These are phyloP conservation scores for Camelina neglecta DNA, from an alignment of 345 rosid species.

Conservation along the genomic window DNA sequence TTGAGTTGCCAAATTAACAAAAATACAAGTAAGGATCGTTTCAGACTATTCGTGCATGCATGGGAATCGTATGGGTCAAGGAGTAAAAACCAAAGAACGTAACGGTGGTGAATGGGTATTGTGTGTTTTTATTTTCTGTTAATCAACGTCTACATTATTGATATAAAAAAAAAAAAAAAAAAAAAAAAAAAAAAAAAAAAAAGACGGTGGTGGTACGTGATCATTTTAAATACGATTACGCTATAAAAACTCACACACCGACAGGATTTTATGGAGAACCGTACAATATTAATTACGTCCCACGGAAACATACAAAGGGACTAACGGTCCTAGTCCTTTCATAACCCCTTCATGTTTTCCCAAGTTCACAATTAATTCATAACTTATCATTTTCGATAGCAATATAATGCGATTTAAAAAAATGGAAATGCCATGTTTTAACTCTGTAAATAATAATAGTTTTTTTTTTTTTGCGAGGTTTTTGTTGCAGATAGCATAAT, in stretches of 20 bases:
- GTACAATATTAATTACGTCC: constrained; percentile 26
- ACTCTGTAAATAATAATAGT: too few species aligned
- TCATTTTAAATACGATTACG: constrained; percentile 12
- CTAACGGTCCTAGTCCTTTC: constrained; percentile 9
- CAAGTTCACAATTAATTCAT: not conserved
- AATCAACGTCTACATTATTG: not conserved
- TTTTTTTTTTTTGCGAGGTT: too few species aligned
- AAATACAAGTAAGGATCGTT: not conserved
- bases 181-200: too few species aligned
- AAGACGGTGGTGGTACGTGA: constrained; percentile 39
- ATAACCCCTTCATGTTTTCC: constrained; percentile 6
- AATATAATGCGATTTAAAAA: too few species aligned
- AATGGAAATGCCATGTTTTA: too few species aligned
- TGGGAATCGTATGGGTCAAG: constrained; percentile 4
- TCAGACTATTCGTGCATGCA: constrained; percentile 14
- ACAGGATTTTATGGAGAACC: constrained; percentile 22
- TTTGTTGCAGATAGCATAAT: too few species aligned
- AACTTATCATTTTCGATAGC: too few species aligned
- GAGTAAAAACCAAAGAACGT: constrained; percentile 14
- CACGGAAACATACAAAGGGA: constrained; percentile 14
- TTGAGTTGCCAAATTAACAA: not conserved
- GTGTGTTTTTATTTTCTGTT: not conserved
- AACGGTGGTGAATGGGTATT: constrained; percentile 8
- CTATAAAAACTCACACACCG: constrained; percentile 31
- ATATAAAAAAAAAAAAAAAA: too few species aligned